These are phyloP conservation scores for Phytophthora podocarpi DNA, from an alignment of 352 stramenopile genomes.

Conservation along the genomic window DNA sequence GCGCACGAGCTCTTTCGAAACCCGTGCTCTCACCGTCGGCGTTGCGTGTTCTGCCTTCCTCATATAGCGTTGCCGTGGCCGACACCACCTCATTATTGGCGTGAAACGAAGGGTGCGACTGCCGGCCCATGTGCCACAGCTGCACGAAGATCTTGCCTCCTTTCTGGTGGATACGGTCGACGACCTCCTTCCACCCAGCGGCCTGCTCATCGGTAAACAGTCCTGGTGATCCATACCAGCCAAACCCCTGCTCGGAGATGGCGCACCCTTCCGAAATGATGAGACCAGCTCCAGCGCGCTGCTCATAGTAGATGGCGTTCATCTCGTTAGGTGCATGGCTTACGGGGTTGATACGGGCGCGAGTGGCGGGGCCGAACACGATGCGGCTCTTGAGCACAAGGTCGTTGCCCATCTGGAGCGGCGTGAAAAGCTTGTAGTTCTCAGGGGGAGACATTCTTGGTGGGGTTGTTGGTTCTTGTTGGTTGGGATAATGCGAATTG, in stretches of 20 bases:
- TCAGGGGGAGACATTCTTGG: conserved; percentile 19
- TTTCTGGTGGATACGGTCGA: conserved; percentile 72
- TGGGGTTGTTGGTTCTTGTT: conserved; percentile 2
- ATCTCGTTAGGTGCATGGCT: conserved; percentile 29
- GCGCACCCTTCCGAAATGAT: conserved; percentile 54
- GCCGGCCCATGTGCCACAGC: conserved; percentile 83
- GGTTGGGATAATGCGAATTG: conserved; percentile 7
- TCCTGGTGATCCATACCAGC: conserved; percentile 42
- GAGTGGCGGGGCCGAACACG: conserved; percentile 49
- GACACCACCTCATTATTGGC: conserved; percentile 53
- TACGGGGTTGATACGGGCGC: conserved; percentile 23
- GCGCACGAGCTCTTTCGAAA: conserved; percentile 28
- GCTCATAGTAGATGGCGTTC: conserved; percentile 47
- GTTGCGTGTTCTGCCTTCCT: conserved; percentile 32
- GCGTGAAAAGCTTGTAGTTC: conserved; percentile 45
- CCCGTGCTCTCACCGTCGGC: conserved; percentile 20
- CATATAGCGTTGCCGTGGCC: conserved; percentile 27
- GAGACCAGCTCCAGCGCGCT: conserved; percentile 40
- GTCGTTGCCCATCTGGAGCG: conserved; percentile 24
- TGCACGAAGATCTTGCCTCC: conserved; percentile 79
- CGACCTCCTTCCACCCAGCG: conserved; percentile 49
- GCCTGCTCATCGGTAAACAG: conserved; percentile 50
- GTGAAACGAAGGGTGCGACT: conserved; percentile 62
- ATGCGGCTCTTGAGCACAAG: conserved; percentile 53
- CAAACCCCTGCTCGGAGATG: conserved; percentile 39